Percentiles rank a stretch among this genome's conserved stretches.
Conservation (phyloP, 2,329 filamentous ascomycete species). For the Colletotrichum liriopes region DNA sequence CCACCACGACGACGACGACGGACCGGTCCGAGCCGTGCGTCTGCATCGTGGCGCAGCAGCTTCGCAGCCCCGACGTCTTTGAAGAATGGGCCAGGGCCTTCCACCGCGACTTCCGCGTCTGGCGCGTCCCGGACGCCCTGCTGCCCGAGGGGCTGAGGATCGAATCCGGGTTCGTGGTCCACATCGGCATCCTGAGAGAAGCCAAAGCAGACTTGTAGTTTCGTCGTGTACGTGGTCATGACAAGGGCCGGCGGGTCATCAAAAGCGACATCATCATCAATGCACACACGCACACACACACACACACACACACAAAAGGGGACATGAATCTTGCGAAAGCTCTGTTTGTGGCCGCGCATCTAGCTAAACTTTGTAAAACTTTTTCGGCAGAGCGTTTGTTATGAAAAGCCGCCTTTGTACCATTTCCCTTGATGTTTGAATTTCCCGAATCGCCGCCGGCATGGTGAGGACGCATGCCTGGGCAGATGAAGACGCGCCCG, state of each 20-base stretch:
- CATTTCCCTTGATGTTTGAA: conserved; percentile 25
- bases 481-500: conserved; percentile 14
- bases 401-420: conserved; percentile 17
- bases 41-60: conserved; percentile 89
- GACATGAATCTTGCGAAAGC: conserved; percentile 13
- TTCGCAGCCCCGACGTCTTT: conserved; percentile 88
- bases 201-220: neutral
- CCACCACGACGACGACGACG: conserved; percentile 36
- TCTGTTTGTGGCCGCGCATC: conserved; percentile 19
- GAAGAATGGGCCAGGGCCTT: conserved; percentile 85
- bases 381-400: conserved; percentile 19
- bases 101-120: conserved; percentile 76
- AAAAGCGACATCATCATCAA: neutral
- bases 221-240: neutral
- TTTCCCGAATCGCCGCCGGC: conserved; percentile 29
- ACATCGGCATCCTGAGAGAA: conserved; percentile 77
- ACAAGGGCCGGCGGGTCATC: neutral
- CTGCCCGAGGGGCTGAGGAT: conserved; percentile 73
- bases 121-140: conserved; percentile 79
- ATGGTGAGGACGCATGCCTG: neutral
- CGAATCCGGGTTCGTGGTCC: conserved; percentile 84
- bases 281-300: no score
- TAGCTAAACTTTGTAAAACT: conserved; percentile 19
- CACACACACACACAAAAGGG: no score
- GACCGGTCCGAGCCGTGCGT: conserved; percentile 68